Evolutionary conservation across 352 stramenopile species (phyloP).

Genomic region (Blastocystis sp.): DNA sequence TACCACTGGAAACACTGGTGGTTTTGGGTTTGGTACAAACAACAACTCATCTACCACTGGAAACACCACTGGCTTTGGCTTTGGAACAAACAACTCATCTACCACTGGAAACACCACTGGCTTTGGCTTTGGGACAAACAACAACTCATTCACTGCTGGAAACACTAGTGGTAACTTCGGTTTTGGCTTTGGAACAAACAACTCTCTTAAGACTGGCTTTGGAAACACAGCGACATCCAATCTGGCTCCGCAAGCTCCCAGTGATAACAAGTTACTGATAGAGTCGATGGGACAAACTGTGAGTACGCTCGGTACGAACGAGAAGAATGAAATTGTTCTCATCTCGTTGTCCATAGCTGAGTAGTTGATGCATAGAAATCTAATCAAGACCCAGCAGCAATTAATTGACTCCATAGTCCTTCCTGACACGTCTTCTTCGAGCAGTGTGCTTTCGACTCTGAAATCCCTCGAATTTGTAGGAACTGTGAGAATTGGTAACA

Average conservation of each 20-base stretch:
- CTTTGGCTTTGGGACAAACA: background rate
- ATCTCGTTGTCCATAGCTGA: background rate
- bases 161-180: background rate
- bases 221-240: background rate
- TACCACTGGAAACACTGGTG: background rate
- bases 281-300: background rate
- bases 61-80: background rate
- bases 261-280: conserved; percentile 39
- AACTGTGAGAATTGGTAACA: background rate
- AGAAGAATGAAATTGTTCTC: background rate
- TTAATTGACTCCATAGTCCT: background rate
- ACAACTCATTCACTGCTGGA: background rate
- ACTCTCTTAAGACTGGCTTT: background rate
- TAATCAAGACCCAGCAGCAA: background rate
- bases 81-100: background rate
- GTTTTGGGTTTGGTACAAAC: background rate
- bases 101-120: background rate
- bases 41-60: background rate
- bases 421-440: background rate
- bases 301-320: background rate
- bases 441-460: background rate
- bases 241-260: background rate
- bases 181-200: background rate
- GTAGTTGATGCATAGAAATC: background rate
- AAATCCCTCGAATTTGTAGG: background rate